phyloP scores from a whole-genome alignment of 768 basidiomycete genomes.

The Porpolomopsis calyptriformis region DNA sequence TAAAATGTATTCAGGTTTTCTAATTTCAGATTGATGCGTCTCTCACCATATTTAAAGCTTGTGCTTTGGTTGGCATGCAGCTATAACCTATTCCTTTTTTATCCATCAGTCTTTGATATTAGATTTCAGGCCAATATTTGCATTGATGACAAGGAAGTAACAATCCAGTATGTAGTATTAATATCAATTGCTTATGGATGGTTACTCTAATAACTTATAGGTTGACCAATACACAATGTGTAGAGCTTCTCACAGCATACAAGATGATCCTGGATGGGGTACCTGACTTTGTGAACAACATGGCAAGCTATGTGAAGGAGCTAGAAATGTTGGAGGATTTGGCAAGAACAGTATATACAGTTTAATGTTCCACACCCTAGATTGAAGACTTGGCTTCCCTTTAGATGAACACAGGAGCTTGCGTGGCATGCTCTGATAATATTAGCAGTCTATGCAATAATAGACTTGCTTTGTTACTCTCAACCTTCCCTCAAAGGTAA shows the following conservation, averaged over 20 bases:
- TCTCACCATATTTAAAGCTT: not conserved
- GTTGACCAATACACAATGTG: not conserved
- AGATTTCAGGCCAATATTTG: not conserved
- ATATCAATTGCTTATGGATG: not conserved
- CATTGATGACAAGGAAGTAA: not conserved
- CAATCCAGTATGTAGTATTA: not conserved
- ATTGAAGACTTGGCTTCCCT: not conserved
- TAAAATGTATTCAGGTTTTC: too few relatives aligned
- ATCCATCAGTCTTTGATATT: not conserved
- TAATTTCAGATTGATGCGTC: too few relatives aligned
- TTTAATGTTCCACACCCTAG: too few relatives aligned
- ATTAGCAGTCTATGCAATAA: constrained; percentile 1
- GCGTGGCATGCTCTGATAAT: constrained; percentile 4
- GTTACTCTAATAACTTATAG: not conserved
- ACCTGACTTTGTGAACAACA: not conserved
- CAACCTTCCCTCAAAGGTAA: not conserved
- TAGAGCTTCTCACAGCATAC: not conserved
- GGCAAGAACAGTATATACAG: not conserved
- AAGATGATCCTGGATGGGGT: not conserved
- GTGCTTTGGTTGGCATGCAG: not conserved
- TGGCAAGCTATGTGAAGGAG: not conserved
- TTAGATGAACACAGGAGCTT: constrained; percentile 2
- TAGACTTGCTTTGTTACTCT: constrained; percentile 3
- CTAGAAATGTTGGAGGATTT: not conserved
- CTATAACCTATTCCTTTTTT: not conserved